Percentiles rank a stretch among this genome's conserved stretches.
These are phyloP conservation scores for Fraxinus platypoda DNA, from an alignment of 305 asterid species.

Conservation along the genomic window DNA sequence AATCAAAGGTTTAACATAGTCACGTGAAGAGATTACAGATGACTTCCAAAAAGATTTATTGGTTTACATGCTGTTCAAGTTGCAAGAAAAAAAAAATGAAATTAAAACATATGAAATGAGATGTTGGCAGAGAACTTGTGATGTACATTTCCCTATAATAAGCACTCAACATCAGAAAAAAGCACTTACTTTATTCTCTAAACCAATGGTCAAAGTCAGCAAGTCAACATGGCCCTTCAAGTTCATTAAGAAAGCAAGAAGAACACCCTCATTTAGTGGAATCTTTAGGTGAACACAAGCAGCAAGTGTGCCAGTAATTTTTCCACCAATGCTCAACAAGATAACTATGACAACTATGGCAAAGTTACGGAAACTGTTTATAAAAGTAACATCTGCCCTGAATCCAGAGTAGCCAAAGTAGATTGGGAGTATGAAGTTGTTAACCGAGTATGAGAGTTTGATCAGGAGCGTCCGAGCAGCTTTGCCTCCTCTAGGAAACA, in stretches of 20 bases:
- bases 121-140: background rate
- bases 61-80: background rate
- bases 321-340: conserved; percentile 88
- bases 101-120: background rate
- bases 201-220: conserved; percentile 60
- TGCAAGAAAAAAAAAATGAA: background rate
- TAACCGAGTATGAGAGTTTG: conserved; percentile 74
- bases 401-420: conserved; percentile 95
- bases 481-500: conserved; percentile 94
- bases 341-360: conserved; percentile 51
- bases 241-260: conserved; percentile 88
- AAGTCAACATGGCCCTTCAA: conserved; percentile 93
- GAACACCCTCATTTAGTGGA: conserved; percentile 87
- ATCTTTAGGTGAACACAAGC: conserved; percentile 81
- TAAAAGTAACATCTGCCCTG: conserved; percentile 62
- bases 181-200: conserved; percentile 58
- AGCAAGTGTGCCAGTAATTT: conserved; percentile 75
- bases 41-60: background rate
- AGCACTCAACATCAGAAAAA: background rate
- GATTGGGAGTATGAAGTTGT: conserved; percentile 82
- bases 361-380: conserved; percentile 51
- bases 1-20: background rate
- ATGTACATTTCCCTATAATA: background rate
- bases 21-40: background rate
- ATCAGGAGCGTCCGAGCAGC: conserved; percentile 75